Base-by-base conservation (phyloP, 1,284 basidiomycete species). In the Ceratobasidium sp. region DNA sequence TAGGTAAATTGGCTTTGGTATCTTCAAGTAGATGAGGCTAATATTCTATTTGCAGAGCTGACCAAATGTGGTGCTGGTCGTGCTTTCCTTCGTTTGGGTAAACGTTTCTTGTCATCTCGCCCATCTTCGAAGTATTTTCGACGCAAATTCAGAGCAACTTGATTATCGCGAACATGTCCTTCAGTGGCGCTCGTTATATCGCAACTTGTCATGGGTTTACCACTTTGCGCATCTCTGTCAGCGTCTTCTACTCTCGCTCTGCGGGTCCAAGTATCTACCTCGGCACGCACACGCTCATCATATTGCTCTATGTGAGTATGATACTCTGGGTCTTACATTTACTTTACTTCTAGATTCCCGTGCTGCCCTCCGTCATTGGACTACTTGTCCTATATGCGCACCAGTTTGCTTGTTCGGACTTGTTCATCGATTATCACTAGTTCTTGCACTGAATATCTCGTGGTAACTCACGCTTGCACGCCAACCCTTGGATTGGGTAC, bases 131-230 rank as follows among this genome's bases (percentile, higher is more conserved):
- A 85, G 93, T 98, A 69, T 98, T 98, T 88, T 94, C 95, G 28
- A 98, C 97, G 0, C 97, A 98, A 86, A 98, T 98, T 84, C 96
- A 96, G 85, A 96, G 96, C 71, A 95, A 98, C 84, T 98, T 97
- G 44, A 97, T 98, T 84, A 86, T 97, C 81, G 97, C 93, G 86
- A 97, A 98, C 86, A 88, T 98, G 87, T 97, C 95, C 3, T 97
- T 97, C 80, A 97, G 97, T 86, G 97, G 97, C 79, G 97, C 97
- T 72, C 91, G 97, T 80, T 98, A 98, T 86, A 98, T 98, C 82
- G 96, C 97, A 20, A 98, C 97, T n/a, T 97, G 97, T 78, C 95
- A 97, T 90, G 97, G 97, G 58, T 98, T 98, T 84, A 97, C 97
- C n/a, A 98, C 97, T 7, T 95, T 95, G 26, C 90, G 97, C 77